These are phyloP conservation scores for Cucurbitaria berberidis DNA, from an alignment of 2,329 filamentous ascomycete genomes.

Conservation along the genomic window DNA sequence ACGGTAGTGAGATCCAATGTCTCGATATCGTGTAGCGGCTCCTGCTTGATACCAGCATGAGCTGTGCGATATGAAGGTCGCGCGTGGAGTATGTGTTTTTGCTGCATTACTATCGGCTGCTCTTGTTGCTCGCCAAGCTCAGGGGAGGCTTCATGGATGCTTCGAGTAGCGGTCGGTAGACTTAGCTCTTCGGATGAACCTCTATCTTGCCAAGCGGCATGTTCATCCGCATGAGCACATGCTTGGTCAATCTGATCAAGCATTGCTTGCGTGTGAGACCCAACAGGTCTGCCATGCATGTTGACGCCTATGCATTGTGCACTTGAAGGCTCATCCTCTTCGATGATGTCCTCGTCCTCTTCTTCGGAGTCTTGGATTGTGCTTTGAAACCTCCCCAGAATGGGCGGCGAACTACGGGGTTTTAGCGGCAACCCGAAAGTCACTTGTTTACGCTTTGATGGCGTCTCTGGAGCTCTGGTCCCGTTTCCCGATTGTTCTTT, in stretches of 20 bases:
- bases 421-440: constrained; percentile 27
- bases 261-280: constrained; percentile 36
- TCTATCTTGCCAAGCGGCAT: background rate
- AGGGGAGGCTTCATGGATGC: constrained; percentile 15
- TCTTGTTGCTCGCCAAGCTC: constrained; percentile 26
- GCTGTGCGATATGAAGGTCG: constrained; percentile 10
- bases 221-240: constrained; percentile 22
- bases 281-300: constrained; percentile 12
- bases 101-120: background rate
- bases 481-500: constrained; percentile 20
- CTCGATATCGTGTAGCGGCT: background rate
- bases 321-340: constrained; percentile 16
- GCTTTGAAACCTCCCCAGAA: constrained; percentile 33
- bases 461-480: constrained; percentile 23
- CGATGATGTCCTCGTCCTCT: constrained; percentile 32
- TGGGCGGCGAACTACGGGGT: constrained; percentile 17
- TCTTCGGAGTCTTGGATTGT: constrained; percentile 45
- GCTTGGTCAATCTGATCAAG: constrained; percentile 34
- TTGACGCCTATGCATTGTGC: constrained; percentile 4
- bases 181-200: constrained; percentile 16
- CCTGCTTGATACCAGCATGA: constrained; percentile 6
- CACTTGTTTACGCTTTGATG: constrained; percentile 41
- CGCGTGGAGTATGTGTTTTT: background rate
- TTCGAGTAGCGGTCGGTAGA: background rate
- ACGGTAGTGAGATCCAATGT: background rate